These are phyloP conservation scores for Fusarium verrucosum DNA, from an alignment of 2,329 filamentous ascomycete species.

Conservation along the genomic window DNA sequence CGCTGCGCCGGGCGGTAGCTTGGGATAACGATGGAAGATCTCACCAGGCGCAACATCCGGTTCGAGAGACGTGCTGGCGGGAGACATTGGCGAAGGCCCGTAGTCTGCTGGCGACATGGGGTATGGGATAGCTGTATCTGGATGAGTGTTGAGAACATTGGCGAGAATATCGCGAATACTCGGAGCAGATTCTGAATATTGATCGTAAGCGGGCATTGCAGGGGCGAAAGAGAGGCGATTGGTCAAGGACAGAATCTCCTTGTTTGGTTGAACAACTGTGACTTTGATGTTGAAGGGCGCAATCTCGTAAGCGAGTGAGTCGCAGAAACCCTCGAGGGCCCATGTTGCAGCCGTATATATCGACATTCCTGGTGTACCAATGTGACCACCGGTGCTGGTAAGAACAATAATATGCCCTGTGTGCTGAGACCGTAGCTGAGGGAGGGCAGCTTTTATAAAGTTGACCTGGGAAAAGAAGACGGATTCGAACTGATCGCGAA, in stretches of 20 bases:
- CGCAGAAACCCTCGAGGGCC: conserved; percentile 95
- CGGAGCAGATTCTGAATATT: conserved; percentile 67
- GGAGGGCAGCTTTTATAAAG: conserved; percentile 88
- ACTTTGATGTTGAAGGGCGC: conserved; percentile 97
- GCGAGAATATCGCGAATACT: conserved; percentile 84
- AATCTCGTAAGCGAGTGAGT: conserved; percentile 94
- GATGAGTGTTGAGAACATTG: conserved; percentile 79
- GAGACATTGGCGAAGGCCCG: conserved; percentile 45
- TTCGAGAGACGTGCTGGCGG: conserved; percentile 47
- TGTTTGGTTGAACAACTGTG: conserved; percentile 93
- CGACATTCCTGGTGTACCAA: conserved; percentile 89
- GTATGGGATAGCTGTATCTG: conserved; percentile 64
- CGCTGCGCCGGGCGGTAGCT: conserved; percentile 72
- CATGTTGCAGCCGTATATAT: conserved; percentile 93
- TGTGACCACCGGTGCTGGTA: conserved; percentile 89
- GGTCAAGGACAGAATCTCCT: conserved; percentile 88
- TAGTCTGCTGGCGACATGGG: conserved; percentile 39
- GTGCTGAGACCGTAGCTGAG: conserved; percentile 79
- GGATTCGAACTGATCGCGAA: conserved; percentile 90
- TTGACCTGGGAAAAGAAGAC: conserved; percentile 97
- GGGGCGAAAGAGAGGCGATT: conserved; percentile 88
- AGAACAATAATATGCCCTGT: conserved; percentile 91
- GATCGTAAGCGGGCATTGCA: conserved; percentile 66
- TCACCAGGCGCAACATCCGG: conserved; percentile 51
- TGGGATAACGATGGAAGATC: conserved; percentile 76